These are phyloP conservation scores for Boeremia lycopersici DNA, from an alignment of 2,329 filamentous ascomycete species.

Conservation along the genomic window DNA sequence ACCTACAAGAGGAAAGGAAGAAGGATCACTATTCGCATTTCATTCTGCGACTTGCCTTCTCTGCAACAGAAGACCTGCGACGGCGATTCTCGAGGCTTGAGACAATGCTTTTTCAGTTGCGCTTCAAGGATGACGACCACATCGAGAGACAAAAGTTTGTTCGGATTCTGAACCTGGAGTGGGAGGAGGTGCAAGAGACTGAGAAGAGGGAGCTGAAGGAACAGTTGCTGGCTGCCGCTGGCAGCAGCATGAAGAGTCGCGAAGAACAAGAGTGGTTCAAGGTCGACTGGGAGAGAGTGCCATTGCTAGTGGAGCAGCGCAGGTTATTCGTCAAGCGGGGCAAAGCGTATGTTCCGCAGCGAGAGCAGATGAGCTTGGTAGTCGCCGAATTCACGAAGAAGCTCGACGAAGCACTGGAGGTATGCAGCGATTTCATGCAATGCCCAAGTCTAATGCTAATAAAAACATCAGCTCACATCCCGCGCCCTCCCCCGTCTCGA, in stretches of 20 bases:
- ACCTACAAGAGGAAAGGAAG: conserved; percentile 74
- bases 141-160: conserved; percentile 79
- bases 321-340: conserved; percentile 78
- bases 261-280: conserved; percentile 95
- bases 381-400: conserved; percentile 81
- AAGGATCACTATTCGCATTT: conserved; percentile 99
- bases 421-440: conserved; percentile 48
- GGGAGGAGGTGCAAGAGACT: conserved; percentile 79
- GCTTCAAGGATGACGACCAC: conserved; percentile 77
- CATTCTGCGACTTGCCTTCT: conserved; percentile 91
- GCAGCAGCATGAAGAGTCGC: conserved; percentile 57
- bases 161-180: conserved; percentile 76
- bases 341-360: conserved; percentile 87
- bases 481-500: conserved; percentile 89
- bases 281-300: conserved; percentile 92
- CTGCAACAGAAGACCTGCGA: conserved; percentile 86
- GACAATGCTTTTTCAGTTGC: conserved; percentile 83
- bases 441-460: conserved; percentile 4
- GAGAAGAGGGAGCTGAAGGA: conserved; percentile 73
- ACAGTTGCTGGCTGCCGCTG: conserved; percentile 59
- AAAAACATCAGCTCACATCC: conserved; percentile 71
- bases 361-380: conserved; percentile 88
- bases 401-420: conserved; percentile 83
- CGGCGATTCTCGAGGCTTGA: conserved; percentile 86
- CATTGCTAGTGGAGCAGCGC: conserved; percentile 82